Conservation (phyloP, 352 stramenopile species). For the Thraustochytrium aureum region DNA sequence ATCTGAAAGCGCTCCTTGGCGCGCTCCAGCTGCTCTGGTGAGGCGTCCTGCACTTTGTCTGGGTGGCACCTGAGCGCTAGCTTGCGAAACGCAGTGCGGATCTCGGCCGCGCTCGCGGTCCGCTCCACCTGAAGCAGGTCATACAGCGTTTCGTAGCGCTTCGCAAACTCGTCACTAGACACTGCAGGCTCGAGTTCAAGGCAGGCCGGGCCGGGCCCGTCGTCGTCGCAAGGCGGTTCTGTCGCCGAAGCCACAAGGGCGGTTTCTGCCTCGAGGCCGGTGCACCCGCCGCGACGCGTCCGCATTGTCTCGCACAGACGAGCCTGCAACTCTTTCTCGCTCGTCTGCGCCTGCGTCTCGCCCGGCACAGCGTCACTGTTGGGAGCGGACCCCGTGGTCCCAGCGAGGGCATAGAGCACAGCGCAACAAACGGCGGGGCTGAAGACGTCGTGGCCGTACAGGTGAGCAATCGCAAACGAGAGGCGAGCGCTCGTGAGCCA, state of each 20-base stretch:
- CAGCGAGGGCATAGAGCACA: background rate
- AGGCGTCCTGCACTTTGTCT: slow-evolving; percentile 84
- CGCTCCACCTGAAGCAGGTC: slow-evolving; percentile 75
- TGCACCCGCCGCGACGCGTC: background rate
- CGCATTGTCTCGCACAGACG: background rate
- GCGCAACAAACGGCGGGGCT: background rate
- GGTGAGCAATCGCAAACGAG: slow-evolving; percentile 2
- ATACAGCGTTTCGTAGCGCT: slow-evolving; percentile 67
- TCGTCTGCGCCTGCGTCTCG: background rate
- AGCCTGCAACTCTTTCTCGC: background rate
- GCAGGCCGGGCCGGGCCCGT: too few relatives aligned
- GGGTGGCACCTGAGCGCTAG: slow-evolving; percentile 91
- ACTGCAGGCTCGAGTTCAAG: background rate
- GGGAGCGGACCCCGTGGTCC: background rate
- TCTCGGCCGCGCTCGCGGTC: slow-evolving; percentile 78
- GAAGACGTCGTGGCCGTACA: slow-evolving; percentile 10
- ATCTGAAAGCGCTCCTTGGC: slow-evolving; percentile 92
- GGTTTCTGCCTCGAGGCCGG: background rate
- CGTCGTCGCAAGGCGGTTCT: background rate
- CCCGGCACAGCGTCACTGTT: background rate
- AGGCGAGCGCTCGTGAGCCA: background rate
- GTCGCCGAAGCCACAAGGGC: background rate
- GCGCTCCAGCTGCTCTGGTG: slow-evolving; percentile 78
- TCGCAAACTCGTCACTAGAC: background rate
- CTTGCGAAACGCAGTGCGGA: slow-evolving; percentile 97